Conservation (phyloP, 2,329 filamentous ascomycete genomes). For the Helotiales sp. region DNA sequence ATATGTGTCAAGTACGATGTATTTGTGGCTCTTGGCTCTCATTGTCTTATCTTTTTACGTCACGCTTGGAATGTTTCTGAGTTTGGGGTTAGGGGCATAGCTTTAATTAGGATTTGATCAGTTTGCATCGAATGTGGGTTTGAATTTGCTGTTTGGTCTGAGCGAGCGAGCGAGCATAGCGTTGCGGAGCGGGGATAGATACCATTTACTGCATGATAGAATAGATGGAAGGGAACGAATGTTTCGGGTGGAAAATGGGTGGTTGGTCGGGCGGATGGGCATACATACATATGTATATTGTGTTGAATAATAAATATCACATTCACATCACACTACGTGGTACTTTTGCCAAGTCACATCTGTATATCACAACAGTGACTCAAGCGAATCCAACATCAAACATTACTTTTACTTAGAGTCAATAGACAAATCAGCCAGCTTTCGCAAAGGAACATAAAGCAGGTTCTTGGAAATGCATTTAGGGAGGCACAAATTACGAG, state of each 20-base stretch:
- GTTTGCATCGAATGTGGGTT: not conserved
- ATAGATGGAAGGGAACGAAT: not conserved
- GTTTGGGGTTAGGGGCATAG: not conserved
- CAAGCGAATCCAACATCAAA: not conserved
- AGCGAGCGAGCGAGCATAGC: conserved; percentile 7
- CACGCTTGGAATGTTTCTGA: not conserved
- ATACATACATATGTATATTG: not conserved
- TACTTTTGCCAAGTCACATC: not conserved
- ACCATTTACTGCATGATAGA: conserved; percentile 8
- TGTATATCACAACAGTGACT: not conserved
- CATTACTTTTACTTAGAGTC: not conserved
- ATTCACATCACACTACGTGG: not conserved
- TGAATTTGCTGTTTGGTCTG: not conserved
- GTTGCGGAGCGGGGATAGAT: not conserved
- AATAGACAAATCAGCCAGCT: not conserved
- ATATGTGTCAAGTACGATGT: conserved; percentile 11
- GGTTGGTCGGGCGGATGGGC: not conserved
- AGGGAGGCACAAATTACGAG: not conserved
- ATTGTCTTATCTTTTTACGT: not conserved
- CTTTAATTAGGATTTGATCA: not conserved
- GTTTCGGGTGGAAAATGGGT: not conserved
- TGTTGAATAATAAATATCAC: not conserved
- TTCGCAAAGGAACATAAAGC: not conserved
- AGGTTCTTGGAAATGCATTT: not conserved
- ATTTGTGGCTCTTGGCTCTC: conserved; percentile 6